Conservation (phyloP, 208 protist species). For the Leishmania guyanensis region DNA sequence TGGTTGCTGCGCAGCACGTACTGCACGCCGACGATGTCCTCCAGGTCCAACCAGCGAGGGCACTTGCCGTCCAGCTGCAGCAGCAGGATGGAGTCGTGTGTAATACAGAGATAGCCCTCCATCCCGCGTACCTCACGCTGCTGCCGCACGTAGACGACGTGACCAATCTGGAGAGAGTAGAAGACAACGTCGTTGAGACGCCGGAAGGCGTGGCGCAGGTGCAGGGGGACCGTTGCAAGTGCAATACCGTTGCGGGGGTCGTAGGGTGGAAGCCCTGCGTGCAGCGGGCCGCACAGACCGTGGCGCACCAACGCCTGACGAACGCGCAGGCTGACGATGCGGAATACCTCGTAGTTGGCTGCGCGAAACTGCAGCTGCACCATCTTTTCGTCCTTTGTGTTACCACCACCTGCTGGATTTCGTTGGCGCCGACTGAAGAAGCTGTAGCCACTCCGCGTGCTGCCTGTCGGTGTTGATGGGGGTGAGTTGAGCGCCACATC, state of each 20-base stretch:
- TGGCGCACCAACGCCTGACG: constrained; percentile 47
- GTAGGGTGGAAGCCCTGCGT: constrained; percentile 53
- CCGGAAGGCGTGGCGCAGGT: constrained; percentile 51
- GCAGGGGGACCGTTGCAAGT: constrained; percentile 54
- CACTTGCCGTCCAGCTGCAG: constrained; percentile 49
- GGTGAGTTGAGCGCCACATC: constrained; percentile 35
- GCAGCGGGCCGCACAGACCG: constrained; percentile 43
- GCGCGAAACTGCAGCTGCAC: constrained; percentile 41
- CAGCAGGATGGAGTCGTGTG: constrained; percentile 46
- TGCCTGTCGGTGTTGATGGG: constrained; percentile 20
- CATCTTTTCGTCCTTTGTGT: constrained; percentile 17
- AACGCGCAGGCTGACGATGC: constrained; percentile 39
- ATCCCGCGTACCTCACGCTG: constrained; percentile 49
- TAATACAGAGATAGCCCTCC: constrained; percentile 45
- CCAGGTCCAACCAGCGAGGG: constrained; percentile 46
- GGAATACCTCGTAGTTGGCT: constrained; percentile 46
- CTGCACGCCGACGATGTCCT: constrained; percentile 46
- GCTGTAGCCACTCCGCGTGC: constrained; percentile 25
- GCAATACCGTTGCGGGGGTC: constrained; percentile 65
- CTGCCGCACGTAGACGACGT: constrained; percentile 48
- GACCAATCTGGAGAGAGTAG: constrained; percentile 52
- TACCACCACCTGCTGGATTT: not conserved
- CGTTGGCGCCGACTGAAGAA: constrained; percentile 24
- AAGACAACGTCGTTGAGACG: constrained; percentile 49
- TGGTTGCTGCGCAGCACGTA: constrained; percentile 42